Evolutionary conservation across 345 rosid species (phyloP), one percentile per base, ranked within the genome.

Genomic region (Gossypium rotundifolium): DNA sequence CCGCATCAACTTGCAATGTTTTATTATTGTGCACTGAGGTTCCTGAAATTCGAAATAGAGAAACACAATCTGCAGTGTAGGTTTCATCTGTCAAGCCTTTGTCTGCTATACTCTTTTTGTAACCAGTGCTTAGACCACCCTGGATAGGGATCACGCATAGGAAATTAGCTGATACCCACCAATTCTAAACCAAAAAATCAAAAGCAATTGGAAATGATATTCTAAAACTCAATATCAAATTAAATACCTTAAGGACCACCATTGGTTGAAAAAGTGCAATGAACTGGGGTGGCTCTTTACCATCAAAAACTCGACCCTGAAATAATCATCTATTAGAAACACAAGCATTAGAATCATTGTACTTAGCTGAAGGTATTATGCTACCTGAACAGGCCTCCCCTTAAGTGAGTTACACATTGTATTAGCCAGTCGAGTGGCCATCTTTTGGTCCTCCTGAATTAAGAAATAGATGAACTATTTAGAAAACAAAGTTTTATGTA

Each of bases 51-150:
- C 83, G 91, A 75, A 96, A 84, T 45, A 96, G 96, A 66, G 96
- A 93, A 73, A 96, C 83, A 73, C 83, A 77, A 72, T 96, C 98
- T 40, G 81, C 70, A 9, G 88, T 81, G 78, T 87, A 96, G 59
- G 97, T 85, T 78, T 89, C 97, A 78, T 89, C 97, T 0, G 81
- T 29, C 74, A 81, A 80, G 75, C 84, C 90, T 83, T 85, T 88
- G 70, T 91, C 97, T 65, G 86, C 85, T 78, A 91, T 46, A 16
- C 68, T 75, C 18, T 85, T 89, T 82, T 93, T 93, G 91, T 90
- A 96, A 68, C 98, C 93, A 72, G 92, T 85, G 88, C 97, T 89
- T 79, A 90, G 81, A 76, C 99, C 99, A 72, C 99, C 99, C 99
- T 96, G 79, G 27, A 40, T 53, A 61, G 59, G 66, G 53, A 73